Evolutionary conservation across 2,329 filamentous ascomycete genomes (phyloP).

Genomic region (Talaromyces marneffei): DNA sequence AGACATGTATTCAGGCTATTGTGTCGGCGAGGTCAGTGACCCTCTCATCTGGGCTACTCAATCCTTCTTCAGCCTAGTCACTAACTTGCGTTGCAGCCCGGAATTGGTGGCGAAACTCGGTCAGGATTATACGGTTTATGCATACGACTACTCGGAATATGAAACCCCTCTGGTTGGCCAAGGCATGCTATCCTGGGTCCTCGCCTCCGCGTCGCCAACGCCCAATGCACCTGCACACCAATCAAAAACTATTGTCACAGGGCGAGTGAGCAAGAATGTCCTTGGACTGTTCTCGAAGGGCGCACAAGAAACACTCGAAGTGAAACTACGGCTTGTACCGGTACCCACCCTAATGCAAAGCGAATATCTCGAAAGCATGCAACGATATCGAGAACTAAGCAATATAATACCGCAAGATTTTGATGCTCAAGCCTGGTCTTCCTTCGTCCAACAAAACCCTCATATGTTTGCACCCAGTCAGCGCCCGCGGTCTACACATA

Average conservation of each 20-base stretch:
- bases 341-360: constrained; percentile 61
- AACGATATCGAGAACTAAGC: constrained; percentile 55
- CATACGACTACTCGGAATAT: constrained; percentile 91
- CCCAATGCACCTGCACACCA: constrained; percentile 53
- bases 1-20: constrained; percentile 80
- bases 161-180: constrained; percentile 91
- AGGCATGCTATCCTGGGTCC: constrained; percentile 82
- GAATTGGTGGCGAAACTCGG: constrained; percentile 70
- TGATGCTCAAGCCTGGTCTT: constrained; percentile 71
- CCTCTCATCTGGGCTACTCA: constrained; percentile 3
- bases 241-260: constrained; percentile 68
- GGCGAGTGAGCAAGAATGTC: constrained; percentile 80
- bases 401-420: constrained; percentile 54
- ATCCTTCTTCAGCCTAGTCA: background rate
- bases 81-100: constrained; percentile 54
- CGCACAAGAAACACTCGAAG: constrained; percentile 78
- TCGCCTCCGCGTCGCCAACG: constrained; percentile 56
- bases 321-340: constrained; percentile 79
- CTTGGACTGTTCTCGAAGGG: constrained; percentile 79
- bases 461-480: constrained; percentile 29
- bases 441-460: constrained; percentile 68
- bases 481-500: constrained; percentile 22
- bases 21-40: constrained; percentile 51
- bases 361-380: constrained; percentile 57
- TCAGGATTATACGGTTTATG: constrained; percentile 92